A percentile compares a stretch with the other conserved stretches of the same genome.
These are phyloP conservation scores for Cynara cardunculus DNA, from an alignment of 129 eudicot species.

Conservation along the genomic window DNA sequence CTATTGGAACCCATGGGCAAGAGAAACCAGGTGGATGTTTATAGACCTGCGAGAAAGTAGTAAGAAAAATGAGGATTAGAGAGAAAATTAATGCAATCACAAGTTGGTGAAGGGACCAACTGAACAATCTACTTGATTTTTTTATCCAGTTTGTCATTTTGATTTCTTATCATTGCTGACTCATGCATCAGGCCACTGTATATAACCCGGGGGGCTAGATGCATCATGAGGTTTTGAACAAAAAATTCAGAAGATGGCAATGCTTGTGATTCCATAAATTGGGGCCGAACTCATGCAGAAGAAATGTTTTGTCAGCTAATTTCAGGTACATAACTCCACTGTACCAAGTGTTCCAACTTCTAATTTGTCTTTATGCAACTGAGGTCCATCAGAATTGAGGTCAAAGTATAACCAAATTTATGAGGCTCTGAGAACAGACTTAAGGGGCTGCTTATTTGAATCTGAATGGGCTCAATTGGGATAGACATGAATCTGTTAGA, in stretches of 20 bases:
- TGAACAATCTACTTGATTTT: neutral
- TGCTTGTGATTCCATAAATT: neutral
- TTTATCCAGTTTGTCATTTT: constrained; percentile 5
- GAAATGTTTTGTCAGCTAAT: neutral
- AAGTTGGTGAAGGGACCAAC: neutral
- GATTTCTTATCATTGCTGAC: neutral
- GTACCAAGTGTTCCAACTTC: neutral
- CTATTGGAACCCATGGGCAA: constrained; percentile 91
- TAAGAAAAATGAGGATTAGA: constrained; percentile 4
- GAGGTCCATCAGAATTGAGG: neutral
- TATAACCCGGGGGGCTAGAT: neutral
- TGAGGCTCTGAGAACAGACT: neutral
- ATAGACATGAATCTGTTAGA: neutral
- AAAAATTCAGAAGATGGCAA: neutral
- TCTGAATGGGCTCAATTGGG: neutral
- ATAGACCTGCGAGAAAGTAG: constrained; percentile 48
- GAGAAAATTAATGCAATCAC: neutral
- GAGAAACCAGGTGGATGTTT: constrained; percentile 72
- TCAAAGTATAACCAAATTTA: neutral
- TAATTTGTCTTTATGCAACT: neutral
- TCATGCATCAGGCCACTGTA: neutral
- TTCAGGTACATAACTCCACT: neutral
- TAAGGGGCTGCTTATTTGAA: neutral
- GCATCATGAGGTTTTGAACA: neutral
- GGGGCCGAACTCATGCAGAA: neutral